Conservation (phyloP, 441 rosid genomes). For the Capsella rubella region DNA sequence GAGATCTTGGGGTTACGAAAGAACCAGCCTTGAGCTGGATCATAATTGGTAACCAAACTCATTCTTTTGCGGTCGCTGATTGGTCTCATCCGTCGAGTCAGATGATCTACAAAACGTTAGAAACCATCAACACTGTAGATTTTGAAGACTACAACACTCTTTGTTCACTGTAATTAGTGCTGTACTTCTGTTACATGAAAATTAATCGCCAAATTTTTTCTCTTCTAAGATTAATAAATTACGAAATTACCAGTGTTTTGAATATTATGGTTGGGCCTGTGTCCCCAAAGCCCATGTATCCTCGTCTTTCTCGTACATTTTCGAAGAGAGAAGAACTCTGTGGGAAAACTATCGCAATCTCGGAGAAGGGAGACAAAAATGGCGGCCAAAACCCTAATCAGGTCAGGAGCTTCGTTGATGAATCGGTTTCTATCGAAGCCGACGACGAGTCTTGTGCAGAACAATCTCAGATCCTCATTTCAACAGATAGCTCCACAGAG, state of each 20-base stretch:
- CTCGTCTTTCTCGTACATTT: slow-evolving; percentile 22
- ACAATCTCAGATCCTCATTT: slow-evolving; percentile 41
- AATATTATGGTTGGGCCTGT: slow-evolving; percentile 6
- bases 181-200: slow-evolving; percentile 25
- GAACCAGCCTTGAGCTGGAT: slow-evolving; percentile 57
- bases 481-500: slow-evolving; percentile 44
- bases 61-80: slow-evolving; percentile 40
- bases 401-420: slow-evolving; percentile 69
- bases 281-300: slow-evolving; percentile 33
- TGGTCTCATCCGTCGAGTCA: slow-evolving; percentile 40
- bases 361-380: slow-evolving; percentile 45
- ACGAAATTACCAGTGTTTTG: not conserved
- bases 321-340: not conserved
- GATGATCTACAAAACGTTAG: slow-evolving; percentile 37
- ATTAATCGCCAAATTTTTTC: not conserved
- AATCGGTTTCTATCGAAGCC: slow-evolving; percentile 58
- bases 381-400: slow-evolving; percentile 80
- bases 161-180: not conserved
- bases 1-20: slow-evolving; percentile 48
- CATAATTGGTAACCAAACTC: slow-evolving; percentile 39
- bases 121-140: slow-evolving; percentile 35
- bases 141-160: slow-evolving; percentile 28
- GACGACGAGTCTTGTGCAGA: slow-evolving; percentile 41
- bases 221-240: not conserved
- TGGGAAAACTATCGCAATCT: slow-evolving; percentile 9